Evolutionary conservation across 768 basidiomycete species (phyloP), one percentile per base, ranked within the genome.

Genomic region (Myochromella boudieri): DNA sequence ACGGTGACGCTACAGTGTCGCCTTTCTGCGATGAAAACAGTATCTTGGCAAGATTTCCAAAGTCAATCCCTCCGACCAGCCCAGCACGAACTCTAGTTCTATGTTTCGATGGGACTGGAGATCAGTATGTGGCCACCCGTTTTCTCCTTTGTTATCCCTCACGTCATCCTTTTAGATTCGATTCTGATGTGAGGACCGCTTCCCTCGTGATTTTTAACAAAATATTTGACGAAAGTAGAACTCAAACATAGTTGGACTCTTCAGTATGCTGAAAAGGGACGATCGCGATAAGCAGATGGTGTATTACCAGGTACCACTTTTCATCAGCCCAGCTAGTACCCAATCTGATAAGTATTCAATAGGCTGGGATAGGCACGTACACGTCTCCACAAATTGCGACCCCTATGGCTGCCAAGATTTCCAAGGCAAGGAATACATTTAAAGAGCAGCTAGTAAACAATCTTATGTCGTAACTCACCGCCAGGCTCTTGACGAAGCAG

Each of bases 321-420:
- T 34, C 14, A n/a, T n/a, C 18, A 37, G 14, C 14, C 14, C 6
- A 6, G 14, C 14, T 17, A 5, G 33, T 5, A 6, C 5, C 18
- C 14, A 14, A 34, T 17, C n/a, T 34, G 33, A 34, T 7, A 12
- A 6, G 5, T 29, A n/a, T 15, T 29, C 8, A 8, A 8, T 32
- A 46, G 52, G 75, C 82, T 20, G 82, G 82, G 5, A 83, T 84
- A 33, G 82, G 82, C 3, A 84, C 82, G 1, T 84, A 84, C 43
- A 74, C 71, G 5, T 64, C 69, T 6, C 79, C 79, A 0, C 55
- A 76, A 49, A 65, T 79, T 14, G 78, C 74, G 3, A 78, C 78
- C 1, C 78, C 77, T 0, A 37, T 75, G 3, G 57, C 56, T 55
- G 64, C 76, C 1, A 75, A 59, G 28, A 38, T 64, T 22, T 61